Percentiles rank a stretch among this genome's conserved stretches.
Evolutionary conservation across 108 stramenopile species (phyloP).

Genomic region (Skeletonema grethae): DNA sequence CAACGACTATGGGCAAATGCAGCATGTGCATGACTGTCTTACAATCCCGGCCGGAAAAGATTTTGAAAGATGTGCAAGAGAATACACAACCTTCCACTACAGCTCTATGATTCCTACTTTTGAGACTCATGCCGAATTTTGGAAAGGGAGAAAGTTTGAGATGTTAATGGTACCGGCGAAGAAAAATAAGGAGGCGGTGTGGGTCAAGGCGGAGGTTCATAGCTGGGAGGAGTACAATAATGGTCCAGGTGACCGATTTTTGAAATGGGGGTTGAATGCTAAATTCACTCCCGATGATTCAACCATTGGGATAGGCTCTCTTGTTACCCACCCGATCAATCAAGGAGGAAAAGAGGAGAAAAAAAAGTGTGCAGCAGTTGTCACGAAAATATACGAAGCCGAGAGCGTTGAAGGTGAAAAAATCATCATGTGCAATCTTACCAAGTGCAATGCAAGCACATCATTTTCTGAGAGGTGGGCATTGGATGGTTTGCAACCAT

Average conservation of each 20-base stretch:
- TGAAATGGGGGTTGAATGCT: neutral
- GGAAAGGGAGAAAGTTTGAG: neutral
- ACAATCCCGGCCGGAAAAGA: no score
- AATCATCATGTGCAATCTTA: neutral
- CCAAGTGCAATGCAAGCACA: neutral
- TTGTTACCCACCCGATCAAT: neutral
- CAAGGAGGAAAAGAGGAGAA: neutral
- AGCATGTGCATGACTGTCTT: no score
- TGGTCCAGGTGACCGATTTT: neutral
- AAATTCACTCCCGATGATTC: slow-evolving; percentile 2
- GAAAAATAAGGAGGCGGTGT: neutral
- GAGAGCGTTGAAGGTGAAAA: neutral
- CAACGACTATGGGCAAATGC: no score
- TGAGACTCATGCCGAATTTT: neutral
- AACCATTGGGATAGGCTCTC: neutral
- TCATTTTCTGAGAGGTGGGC: neutral
- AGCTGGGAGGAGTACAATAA: neutral
- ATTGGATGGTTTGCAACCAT: neutral
- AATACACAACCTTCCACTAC: neutral
- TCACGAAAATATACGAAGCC: neutral
- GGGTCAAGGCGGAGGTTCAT: slow-evolving; percentile 2
- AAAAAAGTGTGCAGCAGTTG: neutral
- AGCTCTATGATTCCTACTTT: neutral
- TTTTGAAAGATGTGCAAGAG: no score
- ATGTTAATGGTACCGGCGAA: neutral